Conservation (phyloP, 2,329 filamentous ascomycete species). For the Fusarium newnesense region DNA sequence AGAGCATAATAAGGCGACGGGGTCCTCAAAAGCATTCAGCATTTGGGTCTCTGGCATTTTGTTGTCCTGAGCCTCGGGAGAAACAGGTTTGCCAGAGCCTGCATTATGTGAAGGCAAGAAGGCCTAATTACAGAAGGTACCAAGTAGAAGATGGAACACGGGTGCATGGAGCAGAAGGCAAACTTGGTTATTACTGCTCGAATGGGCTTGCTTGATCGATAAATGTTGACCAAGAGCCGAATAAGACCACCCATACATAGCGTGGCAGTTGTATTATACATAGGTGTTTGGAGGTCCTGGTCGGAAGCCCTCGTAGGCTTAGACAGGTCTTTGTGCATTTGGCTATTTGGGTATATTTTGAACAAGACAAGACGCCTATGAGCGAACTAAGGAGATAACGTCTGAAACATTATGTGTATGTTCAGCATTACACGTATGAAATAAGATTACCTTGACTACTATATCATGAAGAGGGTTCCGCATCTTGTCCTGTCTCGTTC, state of each 20-base stretch:
- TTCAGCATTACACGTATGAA: background rate
- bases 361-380: constrained; percentile 18
- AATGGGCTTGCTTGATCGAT: constrained; percentile 10
- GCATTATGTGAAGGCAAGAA: background rate
- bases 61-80: background rate
- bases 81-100: background rate
- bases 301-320: constrained; percentile 4
- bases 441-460: background rate
- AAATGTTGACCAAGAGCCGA: constrained; percentile 2
- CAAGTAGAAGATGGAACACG: constrained; percentile 10
- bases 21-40: background rate
- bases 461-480: background rate
- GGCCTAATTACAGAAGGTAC: constrained; percentile 3
- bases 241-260: background rate
- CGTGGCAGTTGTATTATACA: constrained; percentile 35
- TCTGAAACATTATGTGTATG: background rate
- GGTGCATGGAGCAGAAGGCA: background rate
- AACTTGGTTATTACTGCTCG: constrained; percentile 15
- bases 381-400: constrained; percentile 5
- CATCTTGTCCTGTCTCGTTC: background rate
- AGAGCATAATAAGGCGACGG: constrained; percentile 16
- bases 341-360: constrained; percentile 11
- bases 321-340: constrained; percentile 6
- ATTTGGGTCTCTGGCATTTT: background rate
- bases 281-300: constrained; percentile 1